Conservation (phyloP, 306 rosid genomes). For the Medicago ruthenica region DNA sequence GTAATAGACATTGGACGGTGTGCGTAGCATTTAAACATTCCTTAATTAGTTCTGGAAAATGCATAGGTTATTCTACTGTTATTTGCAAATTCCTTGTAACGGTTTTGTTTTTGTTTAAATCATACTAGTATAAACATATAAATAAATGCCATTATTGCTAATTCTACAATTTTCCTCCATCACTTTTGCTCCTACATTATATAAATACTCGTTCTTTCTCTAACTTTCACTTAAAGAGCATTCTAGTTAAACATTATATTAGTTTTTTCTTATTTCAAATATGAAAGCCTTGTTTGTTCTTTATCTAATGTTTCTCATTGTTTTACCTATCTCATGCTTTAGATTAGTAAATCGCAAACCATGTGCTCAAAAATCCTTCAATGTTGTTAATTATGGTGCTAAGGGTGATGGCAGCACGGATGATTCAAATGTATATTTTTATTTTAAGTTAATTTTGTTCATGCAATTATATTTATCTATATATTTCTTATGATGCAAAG, state of each 20-base stretch:
- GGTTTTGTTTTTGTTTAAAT: too few species aligned
- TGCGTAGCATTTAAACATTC: too few species aligned
- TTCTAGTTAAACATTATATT: neutral
- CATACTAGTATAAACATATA: too few species aligned
- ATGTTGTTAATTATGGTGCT: conserved; percentile 55
- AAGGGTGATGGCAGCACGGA: conserved; percentile 51
- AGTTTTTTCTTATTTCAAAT: neutral
- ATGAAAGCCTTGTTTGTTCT: conserved; percentile 24
- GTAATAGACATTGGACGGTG: too few species aligned
- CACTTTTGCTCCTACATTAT: neutral
- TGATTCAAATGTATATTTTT: conserved; percentile 50
- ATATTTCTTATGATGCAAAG: neutral
- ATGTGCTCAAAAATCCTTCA: neutral
- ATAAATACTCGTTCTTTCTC: neutral
- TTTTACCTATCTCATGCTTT: conserved; percentile 27
- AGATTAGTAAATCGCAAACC: neutral
- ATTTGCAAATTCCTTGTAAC: too few species aligned
- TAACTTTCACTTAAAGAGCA: neutral
- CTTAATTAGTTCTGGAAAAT: too few species aligned
- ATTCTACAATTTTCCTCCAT: neutral
- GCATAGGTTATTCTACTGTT: too few species aligned
- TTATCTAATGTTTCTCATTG: neutral
- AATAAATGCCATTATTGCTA: neutral
- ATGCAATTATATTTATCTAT: neutral
- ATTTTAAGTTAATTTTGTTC: neutral